A percentile compares a stretch with the other conserved stretches of the same genome.
Evolutionary conservation across 805 yeast genomes (phyloP).

Genomic region (Wickerhamomyces queroliae): DNA sequence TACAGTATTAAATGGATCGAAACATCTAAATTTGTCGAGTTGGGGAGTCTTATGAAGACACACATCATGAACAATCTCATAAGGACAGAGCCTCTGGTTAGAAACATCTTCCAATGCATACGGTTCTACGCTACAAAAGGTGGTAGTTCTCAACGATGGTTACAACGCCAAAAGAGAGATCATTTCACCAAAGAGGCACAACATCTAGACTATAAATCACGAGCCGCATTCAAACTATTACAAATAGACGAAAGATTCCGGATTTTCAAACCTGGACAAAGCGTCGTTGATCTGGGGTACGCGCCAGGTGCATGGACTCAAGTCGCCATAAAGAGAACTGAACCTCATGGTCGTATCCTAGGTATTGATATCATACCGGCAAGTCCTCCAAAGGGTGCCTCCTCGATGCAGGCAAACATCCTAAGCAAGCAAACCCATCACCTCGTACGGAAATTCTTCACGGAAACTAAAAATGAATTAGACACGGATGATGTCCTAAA

Average conservation of each 20-base stretch:
- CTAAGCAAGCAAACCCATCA: slow-evolving; percentile 59
- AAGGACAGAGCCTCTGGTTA: neutral
- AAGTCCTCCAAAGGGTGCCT: slow-evolving; percentile 75
- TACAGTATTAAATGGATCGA: too few species aligned
- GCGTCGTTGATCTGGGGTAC: slow-evolving; percentile 82
- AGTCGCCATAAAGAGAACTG: slow-evolving; percentile 55
- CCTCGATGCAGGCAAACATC: slow-evolving; percentile 85
- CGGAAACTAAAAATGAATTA: slow-evolving; percentile 5
- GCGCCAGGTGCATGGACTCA: slow-evolving; percentile 97
- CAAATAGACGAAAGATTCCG: slow-evolving; percentile 65
- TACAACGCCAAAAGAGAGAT: slow-evolving; percentile 64
- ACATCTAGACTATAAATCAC: slow-evolving; percentile 54
- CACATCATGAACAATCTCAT: slow-evolving; percentile 1
- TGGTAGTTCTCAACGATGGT: slow-evolving; percentile 66
- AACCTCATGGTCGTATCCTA: slow-evolving; percentile 48
- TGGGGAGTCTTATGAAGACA: neutral
- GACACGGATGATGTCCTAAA: slow-evolving; percentile 16
- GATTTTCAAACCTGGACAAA: slow-evolving; percentile 48
- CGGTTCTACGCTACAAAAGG: slow-evolving; percentile 25
- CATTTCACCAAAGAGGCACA: slow-evolving; percentile 62
- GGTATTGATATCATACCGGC: slow-evolving; percentile 83
- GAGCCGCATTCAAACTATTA: slow-evolving; percentile 87
- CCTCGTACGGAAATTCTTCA: slow-evolving; percentile 45
- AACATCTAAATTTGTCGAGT: too few species aligned
- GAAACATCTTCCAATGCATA: slow-evolving; percentile 1